These are phyloP conservation scores for Mycena alexandri DNA, from an alignment of 768 basidiomycete species.

Conservation along the genomic window DNA sequence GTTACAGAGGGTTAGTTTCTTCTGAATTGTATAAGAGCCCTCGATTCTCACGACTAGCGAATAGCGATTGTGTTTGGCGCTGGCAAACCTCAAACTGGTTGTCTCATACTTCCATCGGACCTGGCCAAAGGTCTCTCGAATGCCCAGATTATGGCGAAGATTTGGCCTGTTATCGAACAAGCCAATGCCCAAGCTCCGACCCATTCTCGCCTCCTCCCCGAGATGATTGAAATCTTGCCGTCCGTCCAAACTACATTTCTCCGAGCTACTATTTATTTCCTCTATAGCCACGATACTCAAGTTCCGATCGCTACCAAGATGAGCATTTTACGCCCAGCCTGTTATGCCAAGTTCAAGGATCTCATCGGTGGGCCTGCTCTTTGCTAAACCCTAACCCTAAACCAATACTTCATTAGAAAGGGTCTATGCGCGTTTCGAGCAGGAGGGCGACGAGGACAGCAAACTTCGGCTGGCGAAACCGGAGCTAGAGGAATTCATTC, in stretches of 20 bases:
- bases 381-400: not conserved
- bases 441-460: constrained; percentile 45
- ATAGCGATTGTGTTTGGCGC: constrained; percentile 66
- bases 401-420: constrained; percentile 36
- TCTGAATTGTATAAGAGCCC: not conserved
- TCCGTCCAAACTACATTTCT: constrained; percentile 31
- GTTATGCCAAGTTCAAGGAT: constrained; percentile 63
- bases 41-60: not conserved
- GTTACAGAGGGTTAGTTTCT: constrained; percentile 53
- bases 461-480: constrained; percentile 42
- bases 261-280: not conserved
- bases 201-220: constrained; percentile 64
- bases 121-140: constrained; percentile 42
- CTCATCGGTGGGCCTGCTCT: constrained; percentile 50
- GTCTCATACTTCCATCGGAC: constrained; percentile 64
- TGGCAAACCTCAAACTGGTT: constrained; percentile 61
- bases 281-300: constrained; percentile 50
- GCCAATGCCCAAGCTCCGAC: constrained; percentile 66
- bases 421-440: constrained; percentile 58
- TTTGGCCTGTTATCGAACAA: constrained; percentile 61
- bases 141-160: constrained; percentile 46
- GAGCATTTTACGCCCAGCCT: constrained; percentile 61
- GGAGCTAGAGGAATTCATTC: constrained; percentile 53
- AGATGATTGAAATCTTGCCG: constrained; percentile 65
- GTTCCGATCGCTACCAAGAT: constrained; percentile 67